A percentile compares a stretch with the other conserved stretches of the same genome.
These are phyloP conservation scores for Pseudopyricularia cyperi DNA, from an alignment of 2,329 filamentous ascomycete genomes.

Conservation along the genomic window DNA sequence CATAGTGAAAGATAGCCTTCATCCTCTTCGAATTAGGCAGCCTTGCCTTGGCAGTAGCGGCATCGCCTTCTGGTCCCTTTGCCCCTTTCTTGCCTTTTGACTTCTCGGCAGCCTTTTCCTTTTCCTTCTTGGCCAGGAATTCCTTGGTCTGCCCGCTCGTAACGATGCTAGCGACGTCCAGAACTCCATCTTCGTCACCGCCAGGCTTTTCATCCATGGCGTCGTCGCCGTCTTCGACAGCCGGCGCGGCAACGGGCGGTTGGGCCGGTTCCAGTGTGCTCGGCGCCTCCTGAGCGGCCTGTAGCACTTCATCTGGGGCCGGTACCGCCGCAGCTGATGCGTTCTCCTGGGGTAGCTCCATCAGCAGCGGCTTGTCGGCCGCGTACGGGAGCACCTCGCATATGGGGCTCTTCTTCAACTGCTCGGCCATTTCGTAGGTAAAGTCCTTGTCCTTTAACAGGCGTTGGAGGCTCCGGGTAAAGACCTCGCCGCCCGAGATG, in stretches of 20 bases:
- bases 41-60: conserved; percentile 38
- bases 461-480: conserved; percentile 61
- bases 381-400: conserved; percentile 54
- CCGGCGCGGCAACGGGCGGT: conserved; percentile 7
- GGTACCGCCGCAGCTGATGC: conserved; percentile 8
- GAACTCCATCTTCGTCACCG: conserved; percentile 54
- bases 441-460: conserved; percentile 50
- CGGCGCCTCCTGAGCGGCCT: conserved; percentile 21
- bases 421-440: conserved; percentile 54
- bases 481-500: conserved; percentile 72
- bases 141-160: conserved; percentile 71
- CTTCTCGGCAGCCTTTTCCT: conserved; percentile 62
- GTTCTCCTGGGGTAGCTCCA: conserved; percentile 33
- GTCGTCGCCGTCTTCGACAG: conserved; percentile 19
- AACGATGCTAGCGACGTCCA: conserved; percentile 77
- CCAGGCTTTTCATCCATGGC: conserved; percentile 27
- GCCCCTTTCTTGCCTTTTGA: conserved; percentile 45
- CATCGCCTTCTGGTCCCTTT: conserved; percentile 44
- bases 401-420: conserved; percentile 52
- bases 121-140: conserved; percentile 72
- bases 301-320: conserved; percentile 17
- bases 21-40: conserved; percentile 62
- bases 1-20: conserved; percentile 59
- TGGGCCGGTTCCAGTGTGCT: conserved; percentile 16
- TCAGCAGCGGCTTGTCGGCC: conserved; percentile 26